These are phyloP conservation scores for Hibiscus syriacus DNA, from an alignment of 345 rosid genomes.

Conservation along the genomic window DNA sequence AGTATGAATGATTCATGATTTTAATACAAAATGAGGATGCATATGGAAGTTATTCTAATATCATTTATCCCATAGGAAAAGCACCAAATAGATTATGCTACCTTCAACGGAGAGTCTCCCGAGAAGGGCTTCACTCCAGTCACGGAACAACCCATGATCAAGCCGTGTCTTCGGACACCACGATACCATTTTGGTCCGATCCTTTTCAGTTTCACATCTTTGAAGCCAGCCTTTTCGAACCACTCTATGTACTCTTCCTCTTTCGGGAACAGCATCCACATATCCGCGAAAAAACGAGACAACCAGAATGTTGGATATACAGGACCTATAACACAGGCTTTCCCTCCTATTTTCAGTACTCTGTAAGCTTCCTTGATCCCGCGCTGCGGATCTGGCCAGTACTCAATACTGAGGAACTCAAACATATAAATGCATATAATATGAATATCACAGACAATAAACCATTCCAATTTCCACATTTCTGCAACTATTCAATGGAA, in stretches of 20 bases:
- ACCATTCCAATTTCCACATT: background rate
- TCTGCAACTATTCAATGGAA: background rate
- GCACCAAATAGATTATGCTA: constrained; percentile 14
- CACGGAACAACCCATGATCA: constrained; percentile 97
- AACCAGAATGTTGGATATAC: constrained; percentile 95
- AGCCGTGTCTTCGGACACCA: constrained; percentile 92
- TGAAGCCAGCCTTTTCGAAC: constrained; percentile 89
- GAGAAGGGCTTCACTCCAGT: constrained; percentile 93
- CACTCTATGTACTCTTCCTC: constrained; percentile 99
- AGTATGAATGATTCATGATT: background rate
- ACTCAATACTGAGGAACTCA: constrained; percentile 63
- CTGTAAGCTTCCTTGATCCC: constrained; percentile 96
- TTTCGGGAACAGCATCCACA: constrained; percentile 98
- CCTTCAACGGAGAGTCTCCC: constrained; percentile 97
- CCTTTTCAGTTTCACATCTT: constrained; percentile 80
- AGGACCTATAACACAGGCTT: constrained; percentile 92
- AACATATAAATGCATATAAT: background rate
- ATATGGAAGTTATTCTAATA: background rate
- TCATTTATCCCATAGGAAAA: background rate
- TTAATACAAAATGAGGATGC: background rate
- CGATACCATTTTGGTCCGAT: constrained; percentile 99
- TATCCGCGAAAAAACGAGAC: constrained; percentile 94
- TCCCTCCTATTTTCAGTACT: constrained; percentile 86
- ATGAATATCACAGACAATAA: background rate
- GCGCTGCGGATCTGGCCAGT: constrained; percentile 99